These are phyloP conservation scores for Ambrosiella beaveri DNA, from an alignment of 2,329 filamentous ascomycete genomes.

Conservation along the genomic window DNA sequence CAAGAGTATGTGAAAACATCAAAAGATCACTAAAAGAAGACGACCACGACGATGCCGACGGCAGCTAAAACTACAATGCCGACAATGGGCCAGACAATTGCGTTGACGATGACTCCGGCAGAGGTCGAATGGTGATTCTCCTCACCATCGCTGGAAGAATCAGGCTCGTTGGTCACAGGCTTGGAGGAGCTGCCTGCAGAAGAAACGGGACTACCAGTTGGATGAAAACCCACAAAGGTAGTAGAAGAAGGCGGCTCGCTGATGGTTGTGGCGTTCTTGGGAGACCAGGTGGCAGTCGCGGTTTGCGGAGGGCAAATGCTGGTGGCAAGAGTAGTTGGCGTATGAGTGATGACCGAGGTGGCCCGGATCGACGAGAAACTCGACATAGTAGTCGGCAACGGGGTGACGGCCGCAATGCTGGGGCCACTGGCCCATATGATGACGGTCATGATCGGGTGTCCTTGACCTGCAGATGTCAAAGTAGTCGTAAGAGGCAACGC, in stretches of 20 bases:
- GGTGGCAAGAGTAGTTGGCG: not conserved
- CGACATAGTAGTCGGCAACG: not conserved
- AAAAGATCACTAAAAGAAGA: not conserved
- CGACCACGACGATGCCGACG: constrained; percentile 2
- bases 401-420: not conserved
- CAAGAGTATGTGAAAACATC: not conserved
- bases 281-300: not conserved
- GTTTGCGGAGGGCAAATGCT: not conserved
- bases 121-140: not conserved
- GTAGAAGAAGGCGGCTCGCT: not conserved
- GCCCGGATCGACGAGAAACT: not conserved
- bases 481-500: not conserved
- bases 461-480: constrained; percentile 3
- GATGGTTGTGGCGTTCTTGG: not conserved
- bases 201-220: not conserved
- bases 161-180: not conserved
- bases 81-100: constrained; percentile 11
- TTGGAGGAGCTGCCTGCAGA: not conserved
- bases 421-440: constrained; percentile 1
- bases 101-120: constrained; percentile 2
- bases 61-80: not conserved
- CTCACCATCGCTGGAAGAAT: not conserved
- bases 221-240: not conserved
- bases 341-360: not conserved
- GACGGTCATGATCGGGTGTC: constrained; percentile 10